phyloP scores from a whole-genome alignment of 1,139 yeast species.

The Kazachstania sp. region DNA sequence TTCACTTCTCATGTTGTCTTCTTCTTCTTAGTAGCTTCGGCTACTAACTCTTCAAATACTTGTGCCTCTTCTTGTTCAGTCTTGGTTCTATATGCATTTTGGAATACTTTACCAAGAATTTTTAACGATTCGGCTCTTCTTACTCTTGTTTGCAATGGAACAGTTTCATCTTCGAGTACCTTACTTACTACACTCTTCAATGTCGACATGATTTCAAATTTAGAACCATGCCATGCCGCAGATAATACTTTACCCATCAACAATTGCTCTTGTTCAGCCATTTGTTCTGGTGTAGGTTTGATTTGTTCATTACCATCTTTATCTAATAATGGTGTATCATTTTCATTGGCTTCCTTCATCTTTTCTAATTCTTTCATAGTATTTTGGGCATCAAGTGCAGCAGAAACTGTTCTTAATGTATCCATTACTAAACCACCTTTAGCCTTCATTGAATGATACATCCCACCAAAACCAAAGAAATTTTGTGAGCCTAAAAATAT shows the following conservation, averaged over 20 bases:
- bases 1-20: constrained; percentile 12
- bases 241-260: constrained; percentile 68
- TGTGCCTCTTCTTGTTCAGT: constrained; percentile 69
- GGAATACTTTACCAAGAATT: constrained; percentile 48
- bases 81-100: constrained; percentile 47
- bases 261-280: constrained; percentile 53
- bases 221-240: constrained; percentile 72
- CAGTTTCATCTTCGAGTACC: constrained; percentile 47
- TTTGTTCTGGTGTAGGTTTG: constrained; percentile 41
- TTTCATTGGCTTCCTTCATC: constrained; percentile 35
- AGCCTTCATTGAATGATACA: constrained; percentile 77
- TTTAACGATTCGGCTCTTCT: constrained; percentile 53
- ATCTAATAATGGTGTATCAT: constrained; percentile 59
- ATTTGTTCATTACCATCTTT: constrained; percentile 51
- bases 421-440: constrained; percentile 82
- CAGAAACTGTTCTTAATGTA: constrained; percentile 73
- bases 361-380: constrained; percentile 75
- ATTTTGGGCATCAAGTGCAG: constrained; percentile 84
- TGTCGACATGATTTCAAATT: constrained; percentile 60
- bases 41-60: constrained; percentile 60
- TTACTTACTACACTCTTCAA: constrained; percentile 55
- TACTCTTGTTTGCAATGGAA: constrained; percentile 42
- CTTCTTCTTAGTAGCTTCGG: constrained; percentile 81
- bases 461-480: constrained; percentile 74
- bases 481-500: constrained; percentile 60